Base-by-base conservation (phyloP, 2,329 filamentous ascomycete genomes). In the Fusarium bulbicola region DNA sequence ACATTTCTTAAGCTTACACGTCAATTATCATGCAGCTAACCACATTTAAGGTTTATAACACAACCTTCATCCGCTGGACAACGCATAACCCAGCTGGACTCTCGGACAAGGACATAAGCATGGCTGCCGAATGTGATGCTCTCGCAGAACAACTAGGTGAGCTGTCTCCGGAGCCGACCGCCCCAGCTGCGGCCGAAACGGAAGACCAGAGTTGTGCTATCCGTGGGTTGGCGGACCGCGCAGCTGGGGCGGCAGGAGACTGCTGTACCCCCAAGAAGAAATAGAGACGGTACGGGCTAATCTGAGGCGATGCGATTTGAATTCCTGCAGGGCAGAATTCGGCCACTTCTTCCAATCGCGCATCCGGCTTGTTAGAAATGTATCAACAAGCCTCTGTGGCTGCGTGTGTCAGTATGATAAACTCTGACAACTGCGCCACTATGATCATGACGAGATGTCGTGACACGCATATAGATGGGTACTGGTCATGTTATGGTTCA, bases 41-140 rank as follows among this genome's bases (percentile, higher is more conserved):
- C 4, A 24, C 14, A 18, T 14, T 20, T 26, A 53, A 92, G 90
- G 87, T 92, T 14, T 94, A 92, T 82, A 93, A 92, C 79, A 91
- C 88, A 11, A 89, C 89, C 1, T 90, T 90, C 74, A 89, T 94
- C 70, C 88, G 91, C 54, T 94, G 92, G 92, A 93, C 91, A 14
- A 94, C 92, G 4, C 92, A 94, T 79, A 87, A 83, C 65, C 92
- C 91, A 1, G 82, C 84, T 14, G 92, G 92, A 3, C 82, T 94
- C n/a, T 92, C 90, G 1, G 81, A 82, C 26, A 90, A 89, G 77
- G 92, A 94, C 77, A 81, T 92, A 34, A 76, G 84, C 42, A 86
- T 94, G 80, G 92, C 92, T 1, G 77, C 79, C 10, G 84, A 89
- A 68, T 93, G 92, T 76, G 92, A 93, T 79, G 79, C 84, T 30